Conservation (phyloP, 2,329 filamentous ascomycete genomes). For the Zymoseptoria tritici region DNA sequence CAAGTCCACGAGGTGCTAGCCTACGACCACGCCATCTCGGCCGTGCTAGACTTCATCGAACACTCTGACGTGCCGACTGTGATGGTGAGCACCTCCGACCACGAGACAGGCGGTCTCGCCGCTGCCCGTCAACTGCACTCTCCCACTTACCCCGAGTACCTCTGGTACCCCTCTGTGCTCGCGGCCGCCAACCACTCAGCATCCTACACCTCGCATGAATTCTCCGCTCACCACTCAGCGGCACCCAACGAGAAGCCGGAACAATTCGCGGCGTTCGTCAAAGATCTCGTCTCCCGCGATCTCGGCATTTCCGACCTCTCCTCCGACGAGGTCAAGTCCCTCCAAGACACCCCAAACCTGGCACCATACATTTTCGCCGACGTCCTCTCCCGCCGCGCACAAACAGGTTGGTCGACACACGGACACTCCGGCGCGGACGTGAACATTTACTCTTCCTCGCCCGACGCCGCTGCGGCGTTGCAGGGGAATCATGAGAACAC, state of each 20-base stretch:
- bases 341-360: slow-evolving; percentile 51
- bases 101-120: slow-evolving; percentile 87
- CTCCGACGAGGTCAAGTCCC: slow-evolving; percentile 59
- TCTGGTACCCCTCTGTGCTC: slow-evolving; percentile 77
- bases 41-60: slow-evolving; percentile 77
- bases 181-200: slow-evolving; percentile 70
- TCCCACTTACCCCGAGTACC: slow-evolving; percentile 55
- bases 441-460: slow-evolving; percentile 83
- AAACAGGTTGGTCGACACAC: slow-evolving; percentile 90
- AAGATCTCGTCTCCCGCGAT: slow-evolving; percentile 58
- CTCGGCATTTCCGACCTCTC: slow-evolving; percentile 69
- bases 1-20: slow-evolving; percentile 80
- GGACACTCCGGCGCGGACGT: slow-evolving; percentile 86
- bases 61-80: slow-evolving; percentile 65
- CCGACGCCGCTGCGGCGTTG: slow-evolving; percentile 54
- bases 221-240: slow-evolving; percentile 46
- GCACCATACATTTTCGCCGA: slow-evolving; percentile 63
- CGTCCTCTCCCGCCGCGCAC: slow-evolving; percentile 79
- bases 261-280: slow-evolving; percentile 51
- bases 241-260: background rate
- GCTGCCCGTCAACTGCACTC: slow-evolving; percentile 64
- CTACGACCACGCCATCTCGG: slow-evolving; percentile 79
- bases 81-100: slow-evolving; percentile 85
- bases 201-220: slow-evolving; percentile 59
- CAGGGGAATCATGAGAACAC: slow-evolving; percentile 92